These are phyloP conservation scores for Aspergillus tanneri DNA, from an alignment of 2,329 filamentous ascomycete genomes.

Conservation along the genomic window DNA sequence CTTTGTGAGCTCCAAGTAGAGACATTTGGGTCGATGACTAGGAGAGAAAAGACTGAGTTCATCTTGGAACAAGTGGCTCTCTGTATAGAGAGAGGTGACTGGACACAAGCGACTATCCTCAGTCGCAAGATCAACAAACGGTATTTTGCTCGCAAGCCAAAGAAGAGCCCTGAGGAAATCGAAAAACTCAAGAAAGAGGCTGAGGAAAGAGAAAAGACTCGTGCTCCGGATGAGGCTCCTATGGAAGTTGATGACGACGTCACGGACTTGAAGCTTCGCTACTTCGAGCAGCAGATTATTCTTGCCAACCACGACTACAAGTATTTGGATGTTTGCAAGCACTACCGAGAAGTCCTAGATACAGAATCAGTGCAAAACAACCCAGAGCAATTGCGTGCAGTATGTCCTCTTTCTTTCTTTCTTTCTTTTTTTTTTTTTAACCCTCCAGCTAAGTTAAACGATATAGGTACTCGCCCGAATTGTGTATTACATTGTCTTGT, in stretches of 20 bases:
- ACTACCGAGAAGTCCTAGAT: constrained; percentile 94
- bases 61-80: constrained; percentile 92
- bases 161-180: constrained; percentile 84
- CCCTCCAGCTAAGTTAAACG: constrained; percentile 9
- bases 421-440: too few relatives aligned
- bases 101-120: constrained; percentile 91
- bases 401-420: constrained; percentile 53
- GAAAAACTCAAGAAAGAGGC: constrained; percentile 87
- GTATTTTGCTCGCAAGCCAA: constrained; percentile 85
- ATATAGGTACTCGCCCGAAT: constrained; percentile 87
- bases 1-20: constrained; percentile 97
- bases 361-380: constrained; percentile 94
- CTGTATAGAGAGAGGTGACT: constrained; percentile 93
- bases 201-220: constrained; percentile 71
- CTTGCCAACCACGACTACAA: constrained; percentile 96
- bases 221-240: constrained; percentile 72
- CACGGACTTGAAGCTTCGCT: constrained; percentile 91
- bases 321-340: constrained; percentile 96
- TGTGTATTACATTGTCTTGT: constrained; percentile 95
- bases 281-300: constrained; percentile 96
- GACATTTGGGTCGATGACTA: constrained; percentile 97
- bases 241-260: constrained; percentile 82
- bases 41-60: constrained; percentile 97
- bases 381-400: constrained; percentile 76
- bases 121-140: constrained; percentile 95